A percentile compares a stretch with the other conserved stretches of the same genome.
phyloP scores from a whole-genome alignment of 495 filamentous ascomycete genomes.

The Echria macrotheca region DNA sequence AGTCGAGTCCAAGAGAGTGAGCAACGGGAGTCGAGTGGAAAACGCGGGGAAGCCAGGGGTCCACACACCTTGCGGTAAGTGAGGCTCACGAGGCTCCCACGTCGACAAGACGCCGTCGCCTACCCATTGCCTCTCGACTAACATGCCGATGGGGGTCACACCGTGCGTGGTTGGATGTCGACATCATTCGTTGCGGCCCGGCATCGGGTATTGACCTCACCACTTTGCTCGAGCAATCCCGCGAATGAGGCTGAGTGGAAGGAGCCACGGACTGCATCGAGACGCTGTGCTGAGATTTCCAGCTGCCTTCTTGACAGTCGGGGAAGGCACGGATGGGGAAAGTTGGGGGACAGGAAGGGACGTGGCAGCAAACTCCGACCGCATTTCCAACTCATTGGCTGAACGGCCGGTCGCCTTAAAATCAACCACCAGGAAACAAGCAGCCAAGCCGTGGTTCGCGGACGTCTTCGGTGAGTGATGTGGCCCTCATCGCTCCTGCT shows the following conservation, averaged over 20 bases:
- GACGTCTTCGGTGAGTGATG: background rate
- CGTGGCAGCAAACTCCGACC: background rate
- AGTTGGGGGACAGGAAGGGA: background rate
- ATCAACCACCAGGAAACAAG: background rate
- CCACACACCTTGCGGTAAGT: no score
- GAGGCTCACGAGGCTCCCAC: slow-evolving; percentile 3
- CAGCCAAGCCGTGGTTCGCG: background rate
- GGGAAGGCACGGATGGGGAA: background rate
- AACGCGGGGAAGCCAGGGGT: no score
- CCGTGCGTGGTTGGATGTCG: background rate
- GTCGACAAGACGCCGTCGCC: background rate
- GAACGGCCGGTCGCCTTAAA: background rate
- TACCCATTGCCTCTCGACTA: background rate
- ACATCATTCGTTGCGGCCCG: background rate
- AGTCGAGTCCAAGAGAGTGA: no score
- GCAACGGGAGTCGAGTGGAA: no score
- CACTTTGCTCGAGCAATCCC: background rate
- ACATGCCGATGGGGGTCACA: slow-evolving; percentile 6
- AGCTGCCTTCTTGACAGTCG: slow-evolving; percentile 2
- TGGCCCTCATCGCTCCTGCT: background rate
- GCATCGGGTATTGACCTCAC: background rate
- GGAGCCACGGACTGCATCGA: background rate
- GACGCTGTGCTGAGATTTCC: background rate
- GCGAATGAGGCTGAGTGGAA: slow-evolving; percentile 8
- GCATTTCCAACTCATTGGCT: background rate